Conservation (phyloP, 2,329 filamentous ascomycete species). For the Colletotrichum sp. region DNA sequence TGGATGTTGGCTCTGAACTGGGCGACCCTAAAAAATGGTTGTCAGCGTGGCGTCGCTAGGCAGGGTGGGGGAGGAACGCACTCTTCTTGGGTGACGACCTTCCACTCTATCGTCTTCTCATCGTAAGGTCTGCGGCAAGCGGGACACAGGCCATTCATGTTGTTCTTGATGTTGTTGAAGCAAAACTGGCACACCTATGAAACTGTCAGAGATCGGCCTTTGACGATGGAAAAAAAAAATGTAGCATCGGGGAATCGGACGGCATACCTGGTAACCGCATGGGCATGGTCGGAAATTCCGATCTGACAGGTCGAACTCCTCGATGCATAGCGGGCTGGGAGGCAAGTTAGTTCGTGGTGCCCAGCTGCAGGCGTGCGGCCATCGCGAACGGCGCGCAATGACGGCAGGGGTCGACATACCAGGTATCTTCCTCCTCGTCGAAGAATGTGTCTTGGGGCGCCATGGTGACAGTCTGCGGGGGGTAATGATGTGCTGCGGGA, state of each 20-base stretch:
- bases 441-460: slow-evolving; percentile 74
- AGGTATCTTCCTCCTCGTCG: slow-evolving; percentile 74
- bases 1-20: slow-evolving; percentile 79
- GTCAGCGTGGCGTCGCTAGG: slow-evolving; percentile 24
- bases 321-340: slow-evolving; percentile 90
- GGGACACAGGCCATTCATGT: slow-evolving; percentile 97
- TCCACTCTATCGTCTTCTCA: slow-evolving; percentile 97
- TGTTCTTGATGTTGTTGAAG: slow-evolving; percentile 99
- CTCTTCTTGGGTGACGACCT: slow-evolving; percentile 94
- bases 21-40: slow-evolving; percentile 59
- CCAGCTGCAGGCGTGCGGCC: neutral
- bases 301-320: slow-evolving; percentile 98
- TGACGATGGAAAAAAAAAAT: neutral
- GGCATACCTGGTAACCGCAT: slow-evolving; percentile 91
- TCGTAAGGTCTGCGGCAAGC: slow-evolving; percentile 95
- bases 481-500: neutral
- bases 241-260: neutral
- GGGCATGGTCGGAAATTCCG: slow-evolving; percentile 97
- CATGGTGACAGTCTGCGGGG: slow-evolving; percentile 48
- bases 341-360: slow-evolving; percentile 26
- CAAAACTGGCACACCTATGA: slow-evolving; percentile 97
- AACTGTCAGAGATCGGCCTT: slow-evolving; percentile 3
- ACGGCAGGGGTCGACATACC: slow-evolving; percentile 50
- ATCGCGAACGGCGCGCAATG: neutral
- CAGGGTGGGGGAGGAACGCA: slow-evolving; percentile 53